These are phyloP conservation scores for Tylopilus orsonianus DNA, from an alignment of 1,284 basidiomycete species.

Conservation along the genomic window DNA sequence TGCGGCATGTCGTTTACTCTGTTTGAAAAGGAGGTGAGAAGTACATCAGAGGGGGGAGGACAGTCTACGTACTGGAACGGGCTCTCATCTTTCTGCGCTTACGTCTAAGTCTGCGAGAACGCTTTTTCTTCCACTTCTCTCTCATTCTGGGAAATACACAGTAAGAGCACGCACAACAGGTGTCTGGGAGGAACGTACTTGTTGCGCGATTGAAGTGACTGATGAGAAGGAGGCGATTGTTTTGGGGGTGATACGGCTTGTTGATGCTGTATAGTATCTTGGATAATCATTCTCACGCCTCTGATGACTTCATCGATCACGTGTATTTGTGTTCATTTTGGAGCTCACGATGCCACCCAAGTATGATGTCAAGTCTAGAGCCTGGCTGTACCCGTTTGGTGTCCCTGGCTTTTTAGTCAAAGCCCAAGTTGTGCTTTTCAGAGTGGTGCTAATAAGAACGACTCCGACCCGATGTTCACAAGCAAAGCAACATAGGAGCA, in stretches of 20 bases:
- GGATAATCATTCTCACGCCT: constrained; percentile 27
- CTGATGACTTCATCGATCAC: constrained; percentile 6
- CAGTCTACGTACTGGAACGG: constrained; percentile 73
- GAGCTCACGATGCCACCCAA: no score
- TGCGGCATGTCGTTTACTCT: constrained; percentile 29
- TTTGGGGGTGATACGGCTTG: constrained; percentile 22
- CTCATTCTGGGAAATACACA: constrained; percentile 55
- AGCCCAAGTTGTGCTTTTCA: no score
- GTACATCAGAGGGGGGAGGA: background rate
- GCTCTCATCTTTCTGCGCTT: constrained; percentile 91
- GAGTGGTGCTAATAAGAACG: no score
- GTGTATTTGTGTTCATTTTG: no score
- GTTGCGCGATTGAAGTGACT: constrained; percentile 30
- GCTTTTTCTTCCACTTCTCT: constrained; percentile 93
- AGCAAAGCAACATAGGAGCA: no score
- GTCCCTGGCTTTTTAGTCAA: no score
- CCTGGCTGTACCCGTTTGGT: no score
- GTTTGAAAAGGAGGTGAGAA: constrained; percentile 15
- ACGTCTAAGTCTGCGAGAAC: constrained; percentile 82
- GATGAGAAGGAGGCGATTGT: constrained; percentile 12
- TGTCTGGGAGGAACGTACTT: constrained; percentile 29
- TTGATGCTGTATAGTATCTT: constrained; percentile 39
- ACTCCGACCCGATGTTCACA: no score
- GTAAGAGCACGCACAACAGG: background rate
- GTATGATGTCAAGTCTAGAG: no score